A percentile compares a stretch with the other conserved stretches of the same genome.
These are phyloP conservation scores for Gyrodon lividus DNA, from an alignment of 768 basidiomycete species.

Conservation along the genomic window DNA sequence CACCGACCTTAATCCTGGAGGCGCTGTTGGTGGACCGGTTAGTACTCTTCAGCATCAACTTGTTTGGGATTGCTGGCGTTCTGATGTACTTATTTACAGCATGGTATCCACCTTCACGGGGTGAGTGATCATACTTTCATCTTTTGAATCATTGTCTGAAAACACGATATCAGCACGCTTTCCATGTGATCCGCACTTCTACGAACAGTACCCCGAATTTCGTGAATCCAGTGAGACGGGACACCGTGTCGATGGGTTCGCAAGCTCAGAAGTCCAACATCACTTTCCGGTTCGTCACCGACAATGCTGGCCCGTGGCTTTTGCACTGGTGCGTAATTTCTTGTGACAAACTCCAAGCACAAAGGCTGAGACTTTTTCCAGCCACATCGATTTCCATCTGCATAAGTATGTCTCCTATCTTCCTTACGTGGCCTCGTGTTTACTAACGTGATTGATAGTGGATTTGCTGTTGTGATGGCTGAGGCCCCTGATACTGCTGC, in stretches of 20 bases:
- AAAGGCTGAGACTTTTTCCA: slow-evolving; percentile 9
- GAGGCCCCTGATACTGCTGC: slow-evolving; percentile 22
- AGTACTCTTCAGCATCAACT: slow-evolving; percentile 6
- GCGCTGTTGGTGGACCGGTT: slow-evolving; percentile 36
- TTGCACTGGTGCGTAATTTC: slow-evolving; percentile 38
- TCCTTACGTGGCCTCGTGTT: background rate
- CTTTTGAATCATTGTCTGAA: background rate
- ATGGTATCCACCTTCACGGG: slow-evolving; percentile 43
- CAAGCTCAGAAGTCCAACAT: slow-evolving; percentile 40
- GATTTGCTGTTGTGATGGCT: slow-evolving; percentile 32
- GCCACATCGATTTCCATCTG: slow-evolving; percentile 34
- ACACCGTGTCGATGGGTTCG: slow-evolving; percentile 34
- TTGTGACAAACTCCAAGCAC: background rate
- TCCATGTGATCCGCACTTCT: slow-evolving; percentile 38
- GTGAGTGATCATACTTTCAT: slow-evolving; percentile 20
- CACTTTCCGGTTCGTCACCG: slow-evolving; percentile 58
- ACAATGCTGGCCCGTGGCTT: slow-evolving; percentile 67
- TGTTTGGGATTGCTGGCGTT: background rate
- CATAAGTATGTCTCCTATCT: slow-evolving; percentile 15
- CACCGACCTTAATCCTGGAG: slow-evolving; percentile 30
- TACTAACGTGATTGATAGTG: slow-evolving; percentile 18
- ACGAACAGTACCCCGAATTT: slow-evolving; percentile 34
- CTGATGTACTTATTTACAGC: slow-evolving; percentile 16
- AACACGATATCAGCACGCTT: slow-evolving; percentile 31
- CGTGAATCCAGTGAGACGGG: slow-evolving; percentile 36